A percentile compares a stretch with the other conserved stretches of the same genome.
These are phyloP conservation scores for Adansonia gregorii DNA, from an alignment of 441 rosid species.

Conservation along the genomic window DNA sequence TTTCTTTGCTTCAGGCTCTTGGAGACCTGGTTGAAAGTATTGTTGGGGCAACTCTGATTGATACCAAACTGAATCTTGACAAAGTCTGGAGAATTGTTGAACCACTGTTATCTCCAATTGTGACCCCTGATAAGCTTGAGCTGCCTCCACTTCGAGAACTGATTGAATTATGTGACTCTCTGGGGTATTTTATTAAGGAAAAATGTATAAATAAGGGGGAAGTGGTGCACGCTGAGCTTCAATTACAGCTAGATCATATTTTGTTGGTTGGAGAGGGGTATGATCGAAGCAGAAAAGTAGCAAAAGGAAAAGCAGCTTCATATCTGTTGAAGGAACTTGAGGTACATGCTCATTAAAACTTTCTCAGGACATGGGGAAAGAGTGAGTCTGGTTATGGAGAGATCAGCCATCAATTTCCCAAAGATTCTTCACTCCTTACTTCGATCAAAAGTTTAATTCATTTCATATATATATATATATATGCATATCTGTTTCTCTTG, in stretches of 20 bases:
- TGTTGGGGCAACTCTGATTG: conserved; percentile 81
- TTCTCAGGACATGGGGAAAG: background rate
- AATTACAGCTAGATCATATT: conserved; percentile 64
- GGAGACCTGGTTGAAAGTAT: conserved; percentile 95
- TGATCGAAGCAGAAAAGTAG: conserved; percentile 64
- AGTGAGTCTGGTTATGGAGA: background rate
- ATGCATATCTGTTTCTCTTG: background rate
- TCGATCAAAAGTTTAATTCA: conserved; percentile 1
- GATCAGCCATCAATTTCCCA: background rate
- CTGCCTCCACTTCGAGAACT: conserved; percentile 81
- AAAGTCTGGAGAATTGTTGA: conserved; percentile 79
- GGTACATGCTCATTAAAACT: conserved; percentile 47
- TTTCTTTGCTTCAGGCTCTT: conserved; percentile 64
- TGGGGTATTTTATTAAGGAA: conserved; percentile 64
- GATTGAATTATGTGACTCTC: conserved; percentile 76
- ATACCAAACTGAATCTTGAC: conserved; percentile 67
- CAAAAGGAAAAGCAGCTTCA: conserved; percentile 85
- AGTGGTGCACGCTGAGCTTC: conserved; percentile 59
- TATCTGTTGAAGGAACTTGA: conserved; percentile 73
- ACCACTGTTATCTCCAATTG: conserved; percentile 83
- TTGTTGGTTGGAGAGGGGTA: conserved; percentile 68
- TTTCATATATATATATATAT: background rate
- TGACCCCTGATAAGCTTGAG: conserved; percentile 81
- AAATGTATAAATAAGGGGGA: conserved; percentile 53
- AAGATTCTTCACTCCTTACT: background rate